These are phyloP conservation scores for Xylariaceae sp. DNA, from an alignment of 2,329 filamentous ascomycete species.

Conservation along the genomic window DNA sequence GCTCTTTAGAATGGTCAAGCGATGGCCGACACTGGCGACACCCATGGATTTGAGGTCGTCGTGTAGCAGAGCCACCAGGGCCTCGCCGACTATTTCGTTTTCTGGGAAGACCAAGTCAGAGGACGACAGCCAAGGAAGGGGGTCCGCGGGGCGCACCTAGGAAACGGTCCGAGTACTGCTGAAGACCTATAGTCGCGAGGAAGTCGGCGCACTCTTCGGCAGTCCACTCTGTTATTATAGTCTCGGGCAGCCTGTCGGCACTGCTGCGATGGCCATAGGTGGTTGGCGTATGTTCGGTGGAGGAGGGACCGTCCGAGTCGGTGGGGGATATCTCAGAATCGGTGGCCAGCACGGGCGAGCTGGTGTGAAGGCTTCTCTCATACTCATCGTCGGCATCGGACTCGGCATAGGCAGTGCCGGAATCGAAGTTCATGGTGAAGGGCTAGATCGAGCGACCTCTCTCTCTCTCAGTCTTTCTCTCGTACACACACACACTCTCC, in stretches of 20 bases:
- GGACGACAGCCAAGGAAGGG: constrained; percentile 2
- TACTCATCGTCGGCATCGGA: constrained; percentile 80
- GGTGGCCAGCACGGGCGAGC: constrained; percentile 55
- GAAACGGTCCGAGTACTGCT: constrained; percentile 76
- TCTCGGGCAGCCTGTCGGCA: constrained; percentile 61
- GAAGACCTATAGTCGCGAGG: constrained; percentile 67
- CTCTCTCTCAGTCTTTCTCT: constrained; percentile 4
- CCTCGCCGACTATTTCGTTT: constrained; percentile 90
- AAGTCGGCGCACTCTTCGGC: constrained; percentile 88
- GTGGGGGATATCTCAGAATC: constrained; percentile 65
- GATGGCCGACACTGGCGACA: constrained; percentile 84
- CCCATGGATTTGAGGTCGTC: constrained; percentile 95
- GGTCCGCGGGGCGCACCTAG: constrained; percentile 52
- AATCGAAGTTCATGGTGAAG: constrained; percentile 50
- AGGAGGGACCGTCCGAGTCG: constrained; percentile 63
- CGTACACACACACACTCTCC: too few relatives aligned
- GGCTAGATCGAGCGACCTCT: background rate
- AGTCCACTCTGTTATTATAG: constrained; percentile 72
- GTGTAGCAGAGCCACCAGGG: constrained; percentile 78
- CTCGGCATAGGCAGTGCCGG: constrained; percentile 66
- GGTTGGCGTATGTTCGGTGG: constrained; percentile 69
- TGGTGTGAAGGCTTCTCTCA: constrained; percentile 62
- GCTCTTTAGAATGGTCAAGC: constrained; percentile 87
- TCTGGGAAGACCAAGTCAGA: constrained; percentile 46
- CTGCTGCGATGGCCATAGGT: constrained; percentile 63